Evolutionary conservation across 1,139 yeast species (phyloP).

Genomic region (Candida sanyaensis): DNA sequence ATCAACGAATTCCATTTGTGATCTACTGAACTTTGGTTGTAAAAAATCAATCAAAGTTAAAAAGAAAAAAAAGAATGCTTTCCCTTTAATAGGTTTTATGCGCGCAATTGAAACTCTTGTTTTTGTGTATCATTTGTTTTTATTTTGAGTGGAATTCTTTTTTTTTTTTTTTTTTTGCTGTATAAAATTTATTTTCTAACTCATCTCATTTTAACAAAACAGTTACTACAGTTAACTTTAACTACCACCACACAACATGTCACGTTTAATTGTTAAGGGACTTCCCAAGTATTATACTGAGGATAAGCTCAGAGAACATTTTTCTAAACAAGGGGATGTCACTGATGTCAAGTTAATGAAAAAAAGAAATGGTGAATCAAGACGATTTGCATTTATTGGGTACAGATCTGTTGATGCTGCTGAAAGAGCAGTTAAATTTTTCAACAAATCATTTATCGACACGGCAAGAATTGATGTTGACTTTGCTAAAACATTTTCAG

Average conservation of each 20-base stretch:
- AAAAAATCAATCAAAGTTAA: background rate
- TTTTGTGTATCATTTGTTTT: conserved; percentile 1
- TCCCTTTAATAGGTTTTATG: too few relatives aligned
- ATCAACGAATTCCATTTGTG: conserved; percentile 19
- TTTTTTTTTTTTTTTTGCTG: background rate
- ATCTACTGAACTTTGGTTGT: background rate
- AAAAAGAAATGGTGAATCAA: conserved; percentile 79
- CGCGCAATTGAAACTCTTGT: background rate
- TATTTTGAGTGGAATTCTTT: background rate
- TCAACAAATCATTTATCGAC: conserved; percentile 77
- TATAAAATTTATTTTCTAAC: conserved; percentile 1
- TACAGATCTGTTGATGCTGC: conserved; percentile 76
- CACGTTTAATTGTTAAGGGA: conserved; percentile 94
- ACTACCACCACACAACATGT: conserved; percentile 44
- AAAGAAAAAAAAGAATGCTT: background rate
- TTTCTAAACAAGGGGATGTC: conserved; percentile 61
- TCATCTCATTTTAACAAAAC: background rate
- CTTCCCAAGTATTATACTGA: conserved; percentile 82
- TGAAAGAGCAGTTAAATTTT: conserved; percentile 71
- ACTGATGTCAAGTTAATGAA: conserved; percentile 88
- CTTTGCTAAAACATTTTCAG: conserved; percentile 82
- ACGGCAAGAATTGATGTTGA: conserved; percentile 80
- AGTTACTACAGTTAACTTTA: too few relatives aligned
- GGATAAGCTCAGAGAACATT: conserved; percentile 70
- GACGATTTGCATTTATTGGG: conserved; percentile 94